Evolutionary conservation across 257 asterid species (phyloP), one percentile per base, ranked within the genome.

Genomic region (Ocimum tenuiflorum): DNA sequence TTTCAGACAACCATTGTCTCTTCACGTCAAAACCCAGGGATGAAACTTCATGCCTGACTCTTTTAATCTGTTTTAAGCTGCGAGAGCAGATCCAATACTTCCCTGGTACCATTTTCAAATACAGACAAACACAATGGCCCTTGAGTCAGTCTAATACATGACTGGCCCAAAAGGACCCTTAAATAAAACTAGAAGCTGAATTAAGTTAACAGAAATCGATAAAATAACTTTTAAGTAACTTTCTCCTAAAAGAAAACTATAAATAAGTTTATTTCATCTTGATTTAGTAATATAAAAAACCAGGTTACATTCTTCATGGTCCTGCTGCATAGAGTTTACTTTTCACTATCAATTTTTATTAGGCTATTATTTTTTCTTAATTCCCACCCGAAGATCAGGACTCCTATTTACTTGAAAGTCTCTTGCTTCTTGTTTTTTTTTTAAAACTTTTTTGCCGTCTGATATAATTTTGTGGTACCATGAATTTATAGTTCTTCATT

Each of bases 51-150:
- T 49, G 27, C 42, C 19, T 10, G 65, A 51, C 49, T 31, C 18
- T 14, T 79, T 72, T 71, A 7, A 57, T 46, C 22, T 71, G 51
- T 65, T 59, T 18, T 2, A 63, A 67, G 65, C 69, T 56, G 39
- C 72, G 62, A 56, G 23, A 15, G 67, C 52, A 36, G 43, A 63
- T 47, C 68, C 46, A 60, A 33, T 36, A 53, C 7, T 60, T 50
- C 47, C 60, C 17, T 61, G 39, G 62, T 24, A 19, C 47, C 29
- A 22, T 17, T 64, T 33, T 52, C 51, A 36, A 36, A 36, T 36
- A 36, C 2, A 0, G 9, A 36, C 42, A 7, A 36, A 36, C 42
- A 11, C 2, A 0, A 0, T 7, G 3, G 3, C 1, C 42, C 12
- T 36, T 7, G 42, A 36, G 42, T 10, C 36, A 4, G 36, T 31